phyloP scores from a whole-genome alignment of 192 early-diverging fungal genomes.

The Radiomyces spectabilis region DNA sequence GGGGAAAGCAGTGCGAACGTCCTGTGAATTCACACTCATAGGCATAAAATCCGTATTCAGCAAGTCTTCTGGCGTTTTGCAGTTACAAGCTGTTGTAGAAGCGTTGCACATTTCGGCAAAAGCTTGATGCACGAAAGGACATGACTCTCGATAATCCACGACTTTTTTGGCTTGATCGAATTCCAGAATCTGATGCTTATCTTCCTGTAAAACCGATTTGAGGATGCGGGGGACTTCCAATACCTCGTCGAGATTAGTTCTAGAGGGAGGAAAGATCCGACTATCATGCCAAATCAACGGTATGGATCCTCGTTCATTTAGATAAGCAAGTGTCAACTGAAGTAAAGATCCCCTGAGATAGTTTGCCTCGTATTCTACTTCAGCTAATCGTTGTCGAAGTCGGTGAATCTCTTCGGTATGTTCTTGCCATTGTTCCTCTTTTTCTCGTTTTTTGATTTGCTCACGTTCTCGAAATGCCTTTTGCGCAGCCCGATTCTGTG shows the following conservation, averaged over 20 bases:
- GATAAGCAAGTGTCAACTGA: slow-evolving; percentile 1
- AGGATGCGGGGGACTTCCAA: slow-evolving; percentile 1
- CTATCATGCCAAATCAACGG: slow-evolving; percentile 10
- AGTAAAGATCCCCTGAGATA: slow-evolving; percentile 8
- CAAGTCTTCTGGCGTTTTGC: too few species aligned
- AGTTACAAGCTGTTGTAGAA: too few species aligned
- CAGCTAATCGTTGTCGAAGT: not conserved
- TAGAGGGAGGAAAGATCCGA: not conserved
- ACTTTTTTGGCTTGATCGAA: not conserved
- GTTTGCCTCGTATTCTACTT: slow-evolving; percentile 9
- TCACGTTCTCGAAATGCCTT: slow-evolving; percentile 20
- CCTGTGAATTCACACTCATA: too few species aligned
- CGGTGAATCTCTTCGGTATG: slow-evolving; percentile 2
- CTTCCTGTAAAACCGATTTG: not conserved
- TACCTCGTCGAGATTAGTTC: not conserved
- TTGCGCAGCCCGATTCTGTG: slow-evolving; percentile 23
- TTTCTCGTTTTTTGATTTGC: slow-evolving; percentile 10
- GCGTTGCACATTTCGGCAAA: too few species aligned
- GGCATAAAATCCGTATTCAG: too few species aligned
- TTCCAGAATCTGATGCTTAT: slow-evolving; percentile 1
- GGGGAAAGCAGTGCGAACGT: too few species aligned
- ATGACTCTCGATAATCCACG: not conserved
- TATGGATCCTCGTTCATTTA: slow-evolving; percentile 4
- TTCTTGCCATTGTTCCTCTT: slow-evolving; percentile 4
- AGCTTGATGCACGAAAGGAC: too few species aligned